Evolutionary conservation across 352 stramenopile species (phyloP).

Genomic region (Albugo candida): DNA sequence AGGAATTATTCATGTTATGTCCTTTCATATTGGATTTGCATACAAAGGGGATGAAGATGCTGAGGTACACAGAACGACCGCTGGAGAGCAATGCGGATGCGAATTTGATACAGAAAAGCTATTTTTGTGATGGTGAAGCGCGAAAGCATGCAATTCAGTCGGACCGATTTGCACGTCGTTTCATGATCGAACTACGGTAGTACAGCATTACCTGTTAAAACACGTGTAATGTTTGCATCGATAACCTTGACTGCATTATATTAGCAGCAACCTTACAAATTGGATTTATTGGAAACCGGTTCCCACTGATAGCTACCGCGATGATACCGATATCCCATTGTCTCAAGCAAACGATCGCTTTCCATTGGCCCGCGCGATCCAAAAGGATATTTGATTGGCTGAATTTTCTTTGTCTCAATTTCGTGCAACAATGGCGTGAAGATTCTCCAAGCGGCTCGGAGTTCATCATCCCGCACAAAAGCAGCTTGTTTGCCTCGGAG

Average conservation of each 20-base stretch:
- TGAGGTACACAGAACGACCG: too few species aligned
- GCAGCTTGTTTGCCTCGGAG: slow-evolving; percentile 86
- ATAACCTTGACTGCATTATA: too few species aligned
- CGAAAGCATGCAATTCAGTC: too few species aligned
- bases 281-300: slow-evolving; percentile 15
- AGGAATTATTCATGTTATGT: slow-evolving; percentile 52
- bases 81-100: too few species aligned
- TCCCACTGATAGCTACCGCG: slow-evolving; percentile 55
- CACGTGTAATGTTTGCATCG: too few species aligned
- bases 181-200: too few species aligned
- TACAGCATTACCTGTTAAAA: too few species aligned
- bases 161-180: too few species aligned
- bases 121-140: too few species aligned
- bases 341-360: slow-evolving; percentile 23
- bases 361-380: slow-evolving; percentile 85
- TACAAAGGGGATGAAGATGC: too few species aligned
- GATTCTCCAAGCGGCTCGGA: slow-evolving; percentile 92
- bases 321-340: slow-evolving; percentile 53
- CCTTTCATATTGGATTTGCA: too few species aligned
- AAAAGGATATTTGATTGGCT: slow-evolving; percentile 84
- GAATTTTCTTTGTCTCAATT: slow-evolving; percentile 85
- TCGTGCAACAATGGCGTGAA: slow-evolving; percentile 95
- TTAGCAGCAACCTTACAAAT: slow-evolving; percentile 17
- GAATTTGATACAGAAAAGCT: too few species aligned
- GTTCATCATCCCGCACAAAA: slow-evolving; percentile 97